A percentile compares a stretch with the other conserved stretches of the same genome.
These are phyloP conservation scores for Naumovozyma dairenensis DNA, from an alignment of 805 yeast species.

Conservation along the genomic window DNA sequence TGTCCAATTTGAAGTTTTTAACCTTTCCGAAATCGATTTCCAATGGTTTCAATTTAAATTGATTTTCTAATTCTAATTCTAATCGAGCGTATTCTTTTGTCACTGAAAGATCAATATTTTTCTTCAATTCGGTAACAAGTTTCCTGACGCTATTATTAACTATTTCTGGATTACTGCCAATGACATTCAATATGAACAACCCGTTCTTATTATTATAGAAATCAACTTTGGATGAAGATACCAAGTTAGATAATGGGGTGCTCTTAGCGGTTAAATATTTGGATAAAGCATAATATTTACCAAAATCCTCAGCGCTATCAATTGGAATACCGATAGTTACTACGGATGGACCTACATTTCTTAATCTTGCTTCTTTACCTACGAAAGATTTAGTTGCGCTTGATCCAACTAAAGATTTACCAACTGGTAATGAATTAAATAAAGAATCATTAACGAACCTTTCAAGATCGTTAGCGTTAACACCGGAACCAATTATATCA, in stretches of 20 bases:
- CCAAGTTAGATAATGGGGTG: constrained; percentile 42
- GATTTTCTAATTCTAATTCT: constrained; percentile 35
- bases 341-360: constrained; percentile 53
- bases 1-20: constrained; percentile 40
- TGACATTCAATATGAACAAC: constrained; percentile 60
- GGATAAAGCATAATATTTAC: constrained; percentile 60
- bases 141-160: constrained; percentile 54
- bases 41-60: constrained; percentile 27
- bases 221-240: constrained; percentile 43
- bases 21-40: constrained; percentile 32
- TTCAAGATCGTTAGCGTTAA: constrained; percentile 58
- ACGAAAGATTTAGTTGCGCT: constrained; percentile 38
- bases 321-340: constrained; percentile 81
- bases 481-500: constrained; percentile 64
- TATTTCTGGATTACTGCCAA: constrained; percentile 47
- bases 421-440: constrained; percentile 47
- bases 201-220: constrained; percentile 75
- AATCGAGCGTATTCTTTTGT: constrained; percentile 47
- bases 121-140: constrained; percentile 43
- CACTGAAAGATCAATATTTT: constrained; percentile 46
- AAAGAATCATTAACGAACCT: constrained; percentile 61
- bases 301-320: constrained; percentile 47
- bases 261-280: constrained; percentile 51
- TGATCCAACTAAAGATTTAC: constrained; percentile 37
- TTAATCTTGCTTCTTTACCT: constrained; percentile 65